Evolutionary conservation across 768 basidiomycete species (phyloP).

Genomic region (Xerocomus spinulosus): DNA sequence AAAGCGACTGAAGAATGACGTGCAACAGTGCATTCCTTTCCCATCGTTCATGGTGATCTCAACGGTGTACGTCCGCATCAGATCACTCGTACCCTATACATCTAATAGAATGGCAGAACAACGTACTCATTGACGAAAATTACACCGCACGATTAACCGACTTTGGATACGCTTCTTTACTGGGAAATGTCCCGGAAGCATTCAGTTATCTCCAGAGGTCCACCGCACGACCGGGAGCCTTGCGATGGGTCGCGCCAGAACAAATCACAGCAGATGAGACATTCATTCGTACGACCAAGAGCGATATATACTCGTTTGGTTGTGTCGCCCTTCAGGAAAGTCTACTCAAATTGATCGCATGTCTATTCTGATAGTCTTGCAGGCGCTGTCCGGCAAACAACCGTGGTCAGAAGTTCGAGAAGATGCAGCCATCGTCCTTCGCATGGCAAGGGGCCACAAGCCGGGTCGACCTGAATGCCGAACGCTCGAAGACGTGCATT

Average conservation of each 20-base stretch:
- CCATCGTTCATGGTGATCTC: conserved; percentile 14
- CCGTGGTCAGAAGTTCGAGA: neutral
- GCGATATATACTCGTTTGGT: neutral
- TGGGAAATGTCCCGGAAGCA: neutral
- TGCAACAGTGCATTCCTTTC: conserved; percentile 5
- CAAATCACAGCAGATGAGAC: neutral
- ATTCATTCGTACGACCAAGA: neutral
- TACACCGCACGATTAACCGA: conserved; percentile 38
- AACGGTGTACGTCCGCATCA: conserved; percentile 3
- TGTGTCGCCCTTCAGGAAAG: neutral
- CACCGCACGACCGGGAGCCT: neutral
- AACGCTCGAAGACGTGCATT: too few species aligned
- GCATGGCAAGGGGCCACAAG: too few species aligned
- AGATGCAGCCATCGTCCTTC: neutral
- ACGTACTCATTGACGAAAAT: conserved; percentile 10
- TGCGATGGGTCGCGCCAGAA: neutral
- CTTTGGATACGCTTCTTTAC: conserved; percentile 30
- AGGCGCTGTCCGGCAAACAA: neutral
- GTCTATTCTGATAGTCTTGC: neutral
- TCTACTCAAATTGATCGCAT: neutral
- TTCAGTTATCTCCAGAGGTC: neutral
- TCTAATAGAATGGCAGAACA: conserved; percentile 8
- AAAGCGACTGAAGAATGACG: neutral
- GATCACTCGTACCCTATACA: too few species aligned
- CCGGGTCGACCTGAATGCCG: too few species aligned